Conservation (phyloP, 306 rosid genomes). For the Geum urbanum region DNA sequence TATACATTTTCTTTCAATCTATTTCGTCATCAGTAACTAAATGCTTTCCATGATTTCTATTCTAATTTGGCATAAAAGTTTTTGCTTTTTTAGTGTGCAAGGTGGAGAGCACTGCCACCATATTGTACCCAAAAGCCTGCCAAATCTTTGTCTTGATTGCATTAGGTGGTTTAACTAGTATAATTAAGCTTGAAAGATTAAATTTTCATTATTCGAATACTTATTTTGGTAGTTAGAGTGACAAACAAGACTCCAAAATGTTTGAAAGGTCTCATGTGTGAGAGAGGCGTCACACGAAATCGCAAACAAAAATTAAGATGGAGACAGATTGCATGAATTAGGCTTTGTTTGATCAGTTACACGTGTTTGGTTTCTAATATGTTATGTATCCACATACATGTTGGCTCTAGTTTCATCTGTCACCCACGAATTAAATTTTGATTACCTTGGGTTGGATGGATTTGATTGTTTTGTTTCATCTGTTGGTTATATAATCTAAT, state of each 20-base stretch:
- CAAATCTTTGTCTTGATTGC: neutral
- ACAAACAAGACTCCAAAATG: constrained; percentile 4
- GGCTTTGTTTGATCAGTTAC: neutral
- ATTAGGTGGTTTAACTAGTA: neutral
- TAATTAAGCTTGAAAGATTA: neutral
- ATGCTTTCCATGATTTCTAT: neutral
- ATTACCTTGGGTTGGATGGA: too few species aligned
- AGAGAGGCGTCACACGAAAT: neutral
- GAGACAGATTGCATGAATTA: neutral
- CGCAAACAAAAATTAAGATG: neutral
- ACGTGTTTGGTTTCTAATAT: neutral
- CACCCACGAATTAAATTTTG: too few species aligned
- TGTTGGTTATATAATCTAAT: too few species aligned
- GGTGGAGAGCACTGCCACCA: constrained; percentile 1
- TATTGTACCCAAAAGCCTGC: neutral
- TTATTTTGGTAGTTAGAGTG: neutral
- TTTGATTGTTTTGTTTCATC: too few species aligned
- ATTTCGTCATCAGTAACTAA: too few species aligned
- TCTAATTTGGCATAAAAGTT: neutral
- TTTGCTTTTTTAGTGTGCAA: neutral
- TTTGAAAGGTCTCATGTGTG: neutral
- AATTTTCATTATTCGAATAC: neutral
- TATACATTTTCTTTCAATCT: too few species aligned
- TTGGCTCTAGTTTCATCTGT: neutral
- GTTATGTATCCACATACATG: neutral